These are phyloP conservation scores for Fusarium nygamai DNA, from an alignment of 2,329 filamentous ascomycete species.

Conservation along the genomic window DNA sequence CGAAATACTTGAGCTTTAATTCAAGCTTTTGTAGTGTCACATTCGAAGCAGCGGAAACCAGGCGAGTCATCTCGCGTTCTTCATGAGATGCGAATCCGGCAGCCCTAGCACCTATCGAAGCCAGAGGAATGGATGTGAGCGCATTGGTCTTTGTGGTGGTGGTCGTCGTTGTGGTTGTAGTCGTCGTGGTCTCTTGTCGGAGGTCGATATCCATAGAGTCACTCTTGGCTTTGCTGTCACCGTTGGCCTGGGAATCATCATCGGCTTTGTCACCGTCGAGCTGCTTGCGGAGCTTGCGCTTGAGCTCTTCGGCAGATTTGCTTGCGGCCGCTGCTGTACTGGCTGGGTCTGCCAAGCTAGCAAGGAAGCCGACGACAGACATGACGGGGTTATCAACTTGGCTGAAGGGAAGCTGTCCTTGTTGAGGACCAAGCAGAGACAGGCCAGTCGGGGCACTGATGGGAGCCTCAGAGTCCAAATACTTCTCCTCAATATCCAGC, in stretches of 20 bases:
- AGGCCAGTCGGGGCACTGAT: constrained; percentile 66
- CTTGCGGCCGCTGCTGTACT: constrained; percentile 91
- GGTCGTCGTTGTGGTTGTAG: constrained; percentile 62
- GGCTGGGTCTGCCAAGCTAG: constrained; percentile 87
- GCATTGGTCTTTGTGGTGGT: constrained; percentile 58
- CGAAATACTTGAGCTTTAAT: constrained; percentile 94
- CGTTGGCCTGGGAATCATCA: constrained; percentile 63
- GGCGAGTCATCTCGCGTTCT: constrained; percentile 93
- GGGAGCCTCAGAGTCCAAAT: constrained; percentile 77
- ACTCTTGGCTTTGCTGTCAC: constrained; percentile 66
- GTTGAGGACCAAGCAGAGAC: constrained; percentile 74
- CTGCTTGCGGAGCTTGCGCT: constrained; percentile 79
- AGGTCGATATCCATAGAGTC: constrained; percentile 74
- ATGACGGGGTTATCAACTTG: constrained; percentile 96
- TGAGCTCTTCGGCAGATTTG: constrained; percentile 87
- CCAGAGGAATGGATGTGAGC: constrained; percentile 82
- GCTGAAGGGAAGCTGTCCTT: constrained; percentile 87
- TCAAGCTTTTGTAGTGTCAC: constrained; percentile 95
- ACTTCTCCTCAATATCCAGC: constrained; percentile 97
- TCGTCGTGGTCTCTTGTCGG: constrained; percentile 61
- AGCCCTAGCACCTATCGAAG: constrained; percentile 84
- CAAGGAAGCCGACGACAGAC: constrained; percentile 94
- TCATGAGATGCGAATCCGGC: constrained; percentile 93
- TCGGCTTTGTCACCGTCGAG: constrained; percentile 66
- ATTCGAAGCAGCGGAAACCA: constrained; percentile 92